Evolutionary conservation across 768 basidiomycete genomes (phyloP).

Genomic region (Lactarius quietus): DNA sequence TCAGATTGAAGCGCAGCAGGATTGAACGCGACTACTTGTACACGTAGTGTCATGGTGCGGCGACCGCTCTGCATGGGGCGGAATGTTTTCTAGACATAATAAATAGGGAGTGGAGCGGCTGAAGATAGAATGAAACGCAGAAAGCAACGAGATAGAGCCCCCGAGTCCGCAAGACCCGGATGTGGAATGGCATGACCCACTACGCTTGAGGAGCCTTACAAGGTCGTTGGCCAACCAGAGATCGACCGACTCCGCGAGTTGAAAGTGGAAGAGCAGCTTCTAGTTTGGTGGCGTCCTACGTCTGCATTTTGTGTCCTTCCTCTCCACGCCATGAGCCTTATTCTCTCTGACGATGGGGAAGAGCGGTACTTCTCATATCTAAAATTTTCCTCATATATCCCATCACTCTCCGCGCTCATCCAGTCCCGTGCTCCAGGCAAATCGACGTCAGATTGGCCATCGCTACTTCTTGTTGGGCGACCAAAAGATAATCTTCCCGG

Average conservation of each 20-base stretch:
- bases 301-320: conserved; percentile 9
- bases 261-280: background rate
- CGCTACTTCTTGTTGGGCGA: background rate
- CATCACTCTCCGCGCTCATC: conserved; percentile 12
- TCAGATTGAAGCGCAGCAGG: background rate
- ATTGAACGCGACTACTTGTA: background rate
- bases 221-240: background rate
- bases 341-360: background rate
- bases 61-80: background rate
- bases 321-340: conserved; percentile 12
- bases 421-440: background rate
- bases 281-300: background rate
- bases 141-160: background rate
- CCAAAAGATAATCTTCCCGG: background rate
- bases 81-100: background rate
- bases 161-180: background rate
- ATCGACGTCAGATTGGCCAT: background rate
- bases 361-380: background rate
- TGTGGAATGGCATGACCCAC: background rate
- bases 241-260: background rate
- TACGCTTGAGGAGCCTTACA: background rate
- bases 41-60: no score
- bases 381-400: background rate
- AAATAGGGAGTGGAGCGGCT: background rate
- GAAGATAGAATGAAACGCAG: background rate